phyloP scores from a whole-genome alignment of 441 rosid genomes.

The Erodium trifolium region DNA sequence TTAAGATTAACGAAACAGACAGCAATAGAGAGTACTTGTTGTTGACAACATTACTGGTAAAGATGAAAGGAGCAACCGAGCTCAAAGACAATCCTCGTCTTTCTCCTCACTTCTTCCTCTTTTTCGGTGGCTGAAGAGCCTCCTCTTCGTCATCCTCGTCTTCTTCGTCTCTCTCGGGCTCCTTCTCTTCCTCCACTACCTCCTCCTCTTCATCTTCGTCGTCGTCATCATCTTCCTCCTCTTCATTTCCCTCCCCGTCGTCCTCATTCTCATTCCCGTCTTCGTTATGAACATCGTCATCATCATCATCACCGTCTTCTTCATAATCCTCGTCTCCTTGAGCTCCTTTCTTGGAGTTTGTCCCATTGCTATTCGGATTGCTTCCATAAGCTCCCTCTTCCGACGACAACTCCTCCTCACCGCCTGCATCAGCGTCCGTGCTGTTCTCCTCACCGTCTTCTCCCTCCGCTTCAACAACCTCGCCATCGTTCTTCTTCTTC shows the following conservation, averaged over 20 bases:
- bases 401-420: neutral
- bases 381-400: neutral
- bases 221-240: constrained; percentile 25
- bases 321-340: constrained; percentile 25
- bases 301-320: constrained; percentile 24
- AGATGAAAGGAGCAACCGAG: neutral
- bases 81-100: too few relatives aligned
- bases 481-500: neutral
- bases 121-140: constrained; percentile 60
- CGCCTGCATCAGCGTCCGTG: neutral
- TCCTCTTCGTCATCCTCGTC: constrained; percentile 55
- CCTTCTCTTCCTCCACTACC: constrained; percentile 40
- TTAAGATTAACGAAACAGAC: neutral
- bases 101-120: constrained; percentile 51
- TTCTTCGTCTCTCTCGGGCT: constrained; percentile 24
- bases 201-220: constrained; percentile 30
- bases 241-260: constrained; percentile 10
- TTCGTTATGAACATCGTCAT: constrained; percentile 32
- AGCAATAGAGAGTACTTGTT: neutral
- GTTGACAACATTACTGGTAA: neutral
- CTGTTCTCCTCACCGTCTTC: constrained; percentile 2
- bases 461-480: neutral
- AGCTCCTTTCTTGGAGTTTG: constrained; percentile 31
- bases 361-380: constrained; percentile 25
- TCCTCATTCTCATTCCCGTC: constrained; percentile 23